Evolutionary conservation across 495 filamentous ascomycete species (phyloP).

Genomic region (Aspergillus indologenus): DNA sequence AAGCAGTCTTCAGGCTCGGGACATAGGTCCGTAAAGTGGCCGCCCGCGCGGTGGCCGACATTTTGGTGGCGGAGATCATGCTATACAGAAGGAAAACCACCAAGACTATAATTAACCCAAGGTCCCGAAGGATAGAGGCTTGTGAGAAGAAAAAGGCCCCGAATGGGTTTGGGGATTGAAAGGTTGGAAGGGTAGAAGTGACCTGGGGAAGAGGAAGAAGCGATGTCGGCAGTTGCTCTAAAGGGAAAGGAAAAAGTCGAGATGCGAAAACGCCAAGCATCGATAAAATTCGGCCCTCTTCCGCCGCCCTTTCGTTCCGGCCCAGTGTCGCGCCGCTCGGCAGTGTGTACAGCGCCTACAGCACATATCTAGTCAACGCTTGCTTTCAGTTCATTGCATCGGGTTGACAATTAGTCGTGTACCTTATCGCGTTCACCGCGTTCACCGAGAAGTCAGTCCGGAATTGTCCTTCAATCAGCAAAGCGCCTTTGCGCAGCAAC

Average conservation of each 20-base stretch:
- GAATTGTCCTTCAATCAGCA: not conserved
- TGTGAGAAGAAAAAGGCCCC: conserved; percentile 4
- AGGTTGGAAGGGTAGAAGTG: conserved; percentile 10
- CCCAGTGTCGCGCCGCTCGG: conserved; percentile 20
- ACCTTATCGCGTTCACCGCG: conserved; percentile 9
- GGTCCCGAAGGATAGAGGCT: conserved; percentile 11
- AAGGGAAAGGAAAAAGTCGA: conserved; percentile 40
- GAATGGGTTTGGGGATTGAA: not conserved
- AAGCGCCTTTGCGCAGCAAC: not conserved
- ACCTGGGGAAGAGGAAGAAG: conserved; percentile 25
- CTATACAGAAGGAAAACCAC: conserved; percentile 20
- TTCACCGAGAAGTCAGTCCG: not conserved
- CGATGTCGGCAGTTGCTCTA: conserved; percentile 28
- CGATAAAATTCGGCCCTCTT: conserved; percentile 45
- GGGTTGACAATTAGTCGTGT: conserved; percentile 1
- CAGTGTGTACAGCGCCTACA: not conserved
- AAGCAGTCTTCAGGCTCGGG: conserved; percentile 36
- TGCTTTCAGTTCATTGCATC: not conserved
- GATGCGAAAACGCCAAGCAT: conserved; percentile 38
- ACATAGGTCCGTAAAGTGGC: conserved; percentile 39
- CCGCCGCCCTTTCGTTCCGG: conserved; percentile 35
- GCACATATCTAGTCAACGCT: too few species aligned
- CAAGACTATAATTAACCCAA: conserved; percentile 7
- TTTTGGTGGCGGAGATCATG: conserved; percentile 44
- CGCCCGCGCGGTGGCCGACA: conserved; percentile 42